A percentile compares a stretch with the other conserved stretches of the same genome.
Conservation (phyloP, 148 eudicot species). For the Bassia scoparia region DNA sequence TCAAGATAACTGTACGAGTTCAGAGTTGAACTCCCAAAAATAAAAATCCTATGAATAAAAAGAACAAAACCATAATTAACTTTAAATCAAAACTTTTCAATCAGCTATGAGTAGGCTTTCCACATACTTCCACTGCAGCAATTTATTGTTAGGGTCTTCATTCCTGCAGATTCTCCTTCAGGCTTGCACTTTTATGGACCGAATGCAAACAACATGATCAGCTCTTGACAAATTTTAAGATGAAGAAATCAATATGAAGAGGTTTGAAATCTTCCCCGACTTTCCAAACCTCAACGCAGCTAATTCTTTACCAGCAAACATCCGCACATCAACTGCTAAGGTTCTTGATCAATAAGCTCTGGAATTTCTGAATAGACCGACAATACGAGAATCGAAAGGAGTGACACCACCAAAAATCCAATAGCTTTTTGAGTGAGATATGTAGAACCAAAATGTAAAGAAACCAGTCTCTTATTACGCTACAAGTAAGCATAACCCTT, state of each 20-base stretch:
- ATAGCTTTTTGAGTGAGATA: too few species aligned
- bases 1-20: conserved; percentile 18
- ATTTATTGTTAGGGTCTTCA: conserved; percentile 68
- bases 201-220: conserved; percentile 71
- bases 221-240: conserved; percentile 71
- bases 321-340: conserved; percentile 98
- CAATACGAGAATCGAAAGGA: too few species aligned
- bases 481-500: conserved; percentile 73
- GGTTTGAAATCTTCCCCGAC: conserved; percentile 62
- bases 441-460: not conserved
- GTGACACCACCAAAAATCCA: too few species aligned
- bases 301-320: conserved; percentile 89
- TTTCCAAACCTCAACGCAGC: conserved; percentile 84
- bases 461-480: too few species aligned
- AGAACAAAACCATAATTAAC: conserved; percentile 24
- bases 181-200: conserved; percentile 74
- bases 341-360: conserved; percentile 73
- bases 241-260: conserved; percentile 85
- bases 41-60: not conserved
- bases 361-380: conserved; percentile 50
- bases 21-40: not conserved
- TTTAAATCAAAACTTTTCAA: conserved; percentile 53
- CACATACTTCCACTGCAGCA: conserved; percentile 83
- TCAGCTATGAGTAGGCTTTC: conserved; percentile 63
- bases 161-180: conserved; percentile 54